These are phyloP conservation scores for Voacanga thouarsii DNA, from an alignment of 257 asterid genomes.

Conservation along the genomic window DNA sequence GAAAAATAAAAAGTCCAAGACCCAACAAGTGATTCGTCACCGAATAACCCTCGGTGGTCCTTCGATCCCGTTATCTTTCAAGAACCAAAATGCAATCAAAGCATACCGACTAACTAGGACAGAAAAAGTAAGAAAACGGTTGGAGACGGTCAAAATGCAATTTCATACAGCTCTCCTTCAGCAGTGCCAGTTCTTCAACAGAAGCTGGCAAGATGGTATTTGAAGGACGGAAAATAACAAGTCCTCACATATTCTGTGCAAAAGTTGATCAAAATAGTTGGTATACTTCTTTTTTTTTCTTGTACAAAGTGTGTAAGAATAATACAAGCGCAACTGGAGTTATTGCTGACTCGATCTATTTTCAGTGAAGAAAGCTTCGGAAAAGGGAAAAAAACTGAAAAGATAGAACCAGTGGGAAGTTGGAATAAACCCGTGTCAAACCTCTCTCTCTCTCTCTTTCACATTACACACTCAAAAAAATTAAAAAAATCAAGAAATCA, in stretches of 20 bases:
- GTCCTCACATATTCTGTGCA: no score
- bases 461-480: slow-evolving; percentile 17
- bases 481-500: slow-evolving; percentile 24
- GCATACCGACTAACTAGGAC: background rate
- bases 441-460: slow-evolving; percentile 31
- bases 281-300: background rate
- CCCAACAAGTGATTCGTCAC: no score
- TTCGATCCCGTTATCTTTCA: no score
- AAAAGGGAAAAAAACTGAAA: background rate
- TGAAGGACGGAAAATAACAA: background rate
- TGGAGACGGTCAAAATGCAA: background rate
- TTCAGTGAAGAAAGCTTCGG: slow-evolving; percentile 15
- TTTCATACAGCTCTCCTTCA: background rate
- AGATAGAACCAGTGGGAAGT: background rate
- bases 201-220: background rate
- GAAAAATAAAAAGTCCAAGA: no score
- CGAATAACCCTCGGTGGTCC: no score
- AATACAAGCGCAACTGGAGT: slow-evolving; percentile 48
- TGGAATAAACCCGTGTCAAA: slow-evolving; percentile 20
- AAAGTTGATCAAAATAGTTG: background rate
- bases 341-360: slow-evolving; percentile 47
- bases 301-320: slow-evolving; percentile 17
- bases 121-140: background rate
- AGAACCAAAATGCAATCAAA: no score
- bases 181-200: background rate